These are phyloP conservation scores for Gastrolobium villosum DNA, from an alignment of 306 rosid species.

Conservation along the genomic window DNA sequence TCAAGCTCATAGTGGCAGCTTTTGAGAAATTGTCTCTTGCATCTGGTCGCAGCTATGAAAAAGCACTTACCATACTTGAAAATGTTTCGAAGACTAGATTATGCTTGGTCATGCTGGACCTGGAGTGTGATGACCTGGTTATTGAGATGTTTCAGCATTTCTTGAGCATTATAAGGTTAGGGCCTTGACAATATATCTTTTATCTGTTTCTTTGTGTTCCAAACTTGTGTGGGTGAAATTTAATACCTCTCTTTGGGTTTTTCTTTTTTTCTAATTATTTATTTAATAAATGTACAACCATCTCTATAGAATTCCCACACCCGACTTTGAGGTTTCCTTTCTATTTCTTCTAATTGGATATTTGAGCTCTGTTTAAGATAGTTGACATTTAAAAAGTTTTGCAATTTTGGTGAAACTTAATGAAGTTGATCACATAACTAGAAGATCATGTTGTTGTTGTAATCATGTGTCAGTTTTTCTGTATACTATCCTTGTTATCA, in stretches of 20 bases:
- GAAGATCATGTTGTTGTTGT: neutral
- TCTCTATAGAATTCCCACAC: constrained; percentile 7
- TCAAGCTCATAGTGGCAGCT: constrained; percentile 68
- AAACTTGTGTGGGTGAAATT: neutral
- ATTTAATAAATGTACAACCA: neutral
- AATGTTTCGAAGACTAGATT: constrained; percentile 65
- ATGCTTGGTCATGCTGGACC: constrained; percentile 85
- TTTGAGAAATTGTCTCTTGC: constrained; percentile 63
- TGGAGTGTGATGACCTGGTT: constrained; percentile 72
- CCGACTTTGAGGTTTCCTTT: neutral
- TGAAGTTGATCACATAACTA: neutral
- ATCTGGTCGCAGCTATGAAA: constrained; percentile 64
- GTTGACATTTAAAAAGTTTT: neutral
- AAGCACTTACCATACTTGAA: constrained; percentile 60
- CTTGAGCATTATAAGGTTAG: constrained; percentile 68
- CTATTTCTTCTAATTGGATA: neutral
- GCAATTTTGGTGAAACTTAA: constrained; percentile 2
- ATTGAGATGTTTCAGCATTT: constrained; percentile 77
- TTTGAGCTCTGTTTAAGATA: neutral
- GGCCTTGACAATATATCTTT: constrained; percentile 29
- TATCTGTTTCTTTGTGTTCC: constrained; percentile 38
- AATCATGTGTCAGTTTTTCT: neutral
- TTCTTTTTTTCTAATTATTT: neutral
- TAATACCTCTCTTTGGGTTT: neutral
- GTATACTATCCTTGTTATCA: neutral